These are phyloP conservation scores for Paramecium primaurelia DNA, from an alignment of 73 alveolate species.

Conservation along the genomic window DNA sequence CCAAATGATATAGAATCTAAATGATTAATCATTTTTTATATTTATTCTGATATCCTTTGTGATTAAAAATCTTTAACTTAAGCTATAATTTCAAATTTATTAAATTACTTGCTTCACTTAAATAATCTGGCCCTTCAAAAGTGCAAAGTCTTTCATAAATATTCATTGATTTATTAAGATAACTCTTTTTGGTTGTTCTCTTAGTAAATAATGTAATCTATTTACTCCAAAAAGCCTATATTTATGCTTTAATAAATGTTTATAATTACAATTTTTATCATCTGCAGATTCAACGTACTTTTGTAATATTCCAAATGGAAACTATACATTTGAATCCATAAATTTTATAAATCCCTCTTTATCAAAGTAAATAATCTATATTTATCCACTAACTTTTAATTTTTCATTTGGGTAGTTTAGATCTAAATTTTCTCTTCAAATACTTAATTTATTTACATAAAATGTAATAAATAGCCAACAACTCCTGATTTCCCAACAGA, in stretches of 20 bases:
- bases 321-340: background rate
- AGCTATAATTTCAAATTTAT: background rate
- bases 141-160: slow-evolving; percentile 42
- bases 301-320: slow-evolving; percentile 25
- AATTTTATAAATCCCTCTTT: background rate
- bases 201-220: slow-evolving; percentile 4
- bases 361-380: slow-evolving; percentile 1
- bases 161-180: slow-evolving; percentile 2
- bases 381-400: background rate
- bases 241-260: background rate
- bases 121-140: slow-evolving; percentile 49
- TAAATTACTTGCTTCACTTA: slow-evolving; percentile 44
- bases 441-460: background rate
- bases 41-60: slow-evolving; percentile 25
- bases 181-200: background rate
- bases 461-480: slow-evolving; percentile 38
- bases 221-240: slow-evolving; percentile 35
- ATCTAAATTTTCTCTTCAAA: slow-evolving; percentile 37
- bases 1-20: slow-evolving; percentile 33
- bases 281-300: slow-evolving; percentile 36
- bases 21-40: slow-evolving; percentile 13
- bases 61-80: slow-evolving; percentile 40
- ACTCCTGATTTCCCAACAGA: slow-evolving; percentile 32
- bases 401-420: slow-evolving; percentile 8
- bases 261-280: slow-evolving; percentile 12